Base-by-base conservation (phyloP, 495 filamentous ascomycete species). In the Saxophila tyrrhenica region DNA sequence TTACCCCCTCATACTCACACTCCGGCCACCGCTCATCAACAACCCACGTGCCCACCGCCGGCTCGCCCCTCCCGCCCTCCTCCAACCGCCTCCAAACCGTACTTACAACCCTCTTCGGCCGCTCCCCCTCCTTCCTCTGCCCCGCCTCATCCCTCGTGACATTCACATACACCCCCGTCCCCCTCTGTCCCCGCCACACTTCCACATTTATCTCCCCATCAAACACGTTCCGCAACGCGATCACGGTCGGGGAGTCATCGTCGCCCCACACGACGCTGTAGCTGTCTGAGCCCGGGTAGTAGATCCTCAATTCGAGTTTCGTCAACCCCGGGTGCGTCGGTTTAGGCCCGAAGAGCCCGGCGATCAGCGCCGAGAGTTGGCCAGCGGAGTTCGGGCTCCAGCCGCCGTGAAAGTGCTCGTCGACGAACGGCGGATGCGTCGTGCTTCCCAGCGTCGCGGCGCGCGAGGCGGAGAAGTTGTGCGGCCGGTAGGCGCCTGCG, bases 201-300 rank as follows among this genome's bases (percentile, higher is more conserved):
- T 65, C 62, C 29, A 64, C 62, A 15, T 55, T 59, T 20, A 66
- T 57, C 38, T 62, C 56, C 2, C 56, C 63, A 41, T 49, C 60
- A 42, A 42, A 59, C 20, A 59, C 57, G 44, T 62, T 64, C 42
- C 53, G 54, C 47, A 67, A 48, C 1, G 62, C 59, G 21, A 64
- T 48, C 9, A 57, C 47, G 25, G 56, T 55, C 7, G 65, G 64
- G 9, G 48, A 52, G 19, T 50, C 16, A 19, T 64, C 59, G 56
- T 64, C 62, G 22, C 52, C 53, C 65, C 65, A 67, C 15, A 67
- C 59, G 13, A 35, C 51, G 46, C 49, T 52, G 47, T 67, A 65
- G 25, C 55, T 54, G 48, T 52, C 39, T 15, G 53, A 56, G 11
- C 55, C 63, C 0, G 65, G 59, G 42, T 64, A 67, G 54, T 55